Evolutionary conservation across 306 rosid species (phyloP).

Genomic region (Parietaria judaica): DNA sequence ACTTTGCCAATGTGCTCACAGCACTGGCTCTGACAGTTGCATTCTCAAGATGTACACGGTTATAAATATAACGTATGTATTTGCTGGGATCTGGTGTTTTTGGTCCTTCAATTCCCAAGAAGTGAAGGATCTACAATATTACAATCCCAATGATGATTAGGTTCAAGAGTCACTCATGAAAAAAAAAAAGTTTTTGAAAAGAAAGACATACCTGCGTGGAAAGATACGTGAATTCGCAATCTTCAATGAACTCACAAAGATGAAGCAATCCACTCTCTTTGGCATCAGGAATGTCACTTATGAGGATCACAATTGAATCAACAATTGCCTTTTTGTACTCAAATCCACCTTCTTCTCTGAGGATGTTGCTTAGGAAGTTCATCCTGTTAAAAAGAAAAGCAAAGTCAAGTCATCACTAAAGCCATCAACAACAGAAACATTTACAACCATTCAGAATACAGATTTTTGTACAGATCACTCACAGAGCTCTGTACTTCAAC

Average conservation of each 20-base stretch:
- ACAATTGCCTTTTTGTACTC: slow-evolving; percentile 98
- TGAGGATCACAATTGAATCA: slow-evolving; percentile 92
- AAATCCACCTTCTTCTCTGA: slow-evolving; percentile 98
- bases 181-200: slow-evolving; percentile 11
- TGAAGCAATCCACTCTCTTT: slow-evolving; percentile 96
- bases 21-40: slow-evolving; percentile 97
- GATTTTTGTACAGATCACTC: slow-evolving; percentile 34
- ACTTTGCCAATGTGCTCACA: slow-evolving; percentile 95
- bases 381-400: slow-evolving; percentile 42
- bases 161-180: slow-evolving; percentile 6
- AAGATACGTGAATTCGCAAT: slow-evolving; percentile 95
- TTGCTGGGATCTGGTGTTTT: slow-evolving; percentile 97
- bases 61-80: slow-evolving; percentile 86
- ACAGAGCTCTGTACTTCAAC: slow-evolving; percentile 87
- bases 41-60: slow-evolving; percentile 97
- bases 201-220: slow-evolving; percentile 76
- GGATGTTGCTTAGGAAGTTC: slow-evolving; percentile 98
- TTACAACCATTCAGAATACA: not conserved
- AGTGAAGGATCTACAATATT: slow-evolving; percentile 71
- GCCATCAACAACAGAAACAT: slow-evolving; percentile 3
- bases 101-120: slow-evolving; percentile 96
- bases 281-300: slow-evolving; percentile 93
- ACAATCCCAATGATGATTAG: slow-evolving; percentile 11
- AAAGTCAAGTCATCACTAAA: slow-evolving; percentile 6
- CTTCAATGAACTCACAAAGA: slow-evolving; percentile 97